Percentiles rank a stretch among this genome's conserved stretches.
Evolutionary conservation across 139 green algal species (phyloP).

Genomic region (Tetraselmis striata): DNA sequence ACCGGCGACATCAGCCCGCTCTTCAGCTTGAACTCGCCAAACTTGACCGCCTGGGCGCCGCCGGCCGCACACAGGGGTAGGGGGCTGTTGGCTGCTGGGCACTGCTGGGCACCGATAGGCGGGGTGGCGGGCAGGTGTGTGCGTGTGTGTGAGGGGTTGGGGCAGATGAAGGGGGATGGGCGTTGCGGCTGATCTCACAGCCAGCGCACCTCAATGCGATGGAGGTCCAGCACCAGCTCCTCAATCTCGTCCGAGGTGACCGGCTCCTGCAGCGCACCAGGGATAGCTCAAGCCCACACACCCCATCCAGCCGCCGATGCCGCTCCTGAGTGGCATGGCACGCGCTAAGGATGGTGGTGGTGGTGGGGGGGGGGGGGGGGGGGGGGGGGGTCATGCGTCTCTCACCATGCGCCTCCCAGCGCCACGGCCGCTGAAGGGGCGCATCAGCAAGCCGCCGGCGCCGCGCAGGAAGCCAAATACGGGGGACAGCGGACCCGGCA

Average conservation of each 20-base stretch:
- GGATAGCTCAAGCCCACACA: not conserved
- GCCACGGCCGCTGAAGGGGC: not conserved
- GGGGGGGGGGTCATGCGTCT: not conserved
- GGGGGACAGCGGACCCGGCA: not conserved
- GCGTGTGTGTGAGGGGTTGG: not conserved
- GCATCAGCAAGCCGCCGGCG: not conserved
- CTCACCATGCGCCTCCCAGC: not conserved
- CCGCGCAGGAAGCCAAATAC: not conserved
- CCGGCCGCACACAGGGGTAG: not conserved
- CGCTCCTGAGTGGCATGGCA: too few species aligned
- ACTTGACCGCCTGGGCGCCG: constrained; percentile 90
- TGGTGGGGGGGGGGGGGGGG: too few species aligned
- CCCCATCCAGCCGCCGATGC: too few species aligned
- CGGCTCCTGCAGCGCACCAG: constrained; percentile 20
- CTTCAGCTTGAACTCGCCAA: constrained; percentile 98
- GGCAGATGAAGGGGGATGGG: not conserved
- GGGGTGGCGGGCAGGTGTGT: not conserved
- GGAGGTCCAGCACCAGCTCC: constrained; percentile 78
- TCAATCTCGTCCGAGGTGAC: constrained; percentile 72
- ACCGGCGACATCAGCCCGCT: constrained; percentile 91
- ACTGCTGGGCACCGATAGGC: too few species aligned
- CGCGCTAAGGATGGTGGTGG: not conserved
- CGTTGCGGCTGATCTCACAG: not conserved
- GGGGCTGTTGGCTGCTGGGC: too few species aligned
- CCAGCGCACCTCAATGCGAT: constrained; percentile 72